phyloP scores from a whole-genome alignment of 352 stramenopile species.

The Paralagenidium karlingii region DNA sequence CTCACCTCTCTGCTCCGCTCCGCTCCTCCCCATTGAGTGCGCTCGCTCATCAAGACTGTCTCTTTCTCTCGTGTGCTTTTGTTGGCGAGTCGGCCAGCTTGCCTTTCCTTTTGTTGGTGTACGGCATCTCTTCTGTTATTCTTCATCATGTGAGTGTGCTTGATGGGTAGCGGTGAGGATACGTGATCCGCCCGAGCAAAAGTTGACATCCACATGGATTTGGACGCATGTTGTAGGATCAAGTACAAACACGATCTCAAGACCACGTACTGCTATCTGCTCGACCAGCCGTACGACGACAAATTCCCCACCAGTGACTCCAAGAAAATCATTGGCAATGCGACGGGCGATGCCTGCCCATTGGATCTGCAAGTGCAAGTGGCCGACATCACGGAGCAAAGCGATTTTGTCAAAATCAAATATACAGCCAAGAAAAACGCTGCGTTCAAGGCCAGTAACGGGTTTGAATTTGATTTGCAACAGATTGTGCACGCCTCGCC shows the following conservation, averaged over 20 bases:
- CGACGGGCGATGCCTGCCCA: conserved; percentile 30
- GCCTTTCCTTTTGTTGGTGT: too few species aligned
- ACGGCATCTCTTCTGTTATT: too few species aligned
- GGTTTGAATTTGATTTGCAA: conserved; percentile 18
- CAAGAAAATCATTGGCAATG: conserved; percentile 20
- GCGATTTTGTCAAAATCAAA: conserved; percentile 29
- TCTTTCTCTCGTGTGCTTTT: too few species aligned
- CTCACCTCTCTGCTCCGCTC: too few species aligned
- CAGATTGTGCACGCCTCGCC: conserved; percentile 37
- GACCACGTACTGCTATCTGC: conserved; percentile 78
- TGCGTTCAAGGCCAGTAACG: conserved; percentile 49
- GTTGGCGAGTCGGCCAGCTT: too few species aligned
- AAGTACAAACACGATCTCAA: conserved; percentile 62
- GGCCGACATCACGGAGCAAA: conserved; percentile 26
- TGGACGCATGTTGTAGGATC: too few species aligned
- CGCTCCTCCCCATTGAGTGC: too few species aligned
- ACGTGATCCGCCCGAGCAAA: too few species aligned
- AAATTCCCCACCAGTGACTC: conserved; percentile 19
- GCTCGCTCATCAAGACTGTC: too few species aligned
- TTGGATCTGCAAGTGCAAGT: conserved; percentile 57
- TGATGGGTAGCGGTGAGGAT: too few species aligned
- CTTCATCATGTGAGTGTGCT: too few species aligned
- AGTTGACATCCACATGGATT: too few species aligned
- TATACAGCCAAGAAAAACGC: conserved; percentile 36
- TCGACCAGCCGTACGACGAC: conserved; percentile 40